Base-by-base conservation (phyloP, 352 stramenopile species). In the Phytophthora melonis region DNA sequence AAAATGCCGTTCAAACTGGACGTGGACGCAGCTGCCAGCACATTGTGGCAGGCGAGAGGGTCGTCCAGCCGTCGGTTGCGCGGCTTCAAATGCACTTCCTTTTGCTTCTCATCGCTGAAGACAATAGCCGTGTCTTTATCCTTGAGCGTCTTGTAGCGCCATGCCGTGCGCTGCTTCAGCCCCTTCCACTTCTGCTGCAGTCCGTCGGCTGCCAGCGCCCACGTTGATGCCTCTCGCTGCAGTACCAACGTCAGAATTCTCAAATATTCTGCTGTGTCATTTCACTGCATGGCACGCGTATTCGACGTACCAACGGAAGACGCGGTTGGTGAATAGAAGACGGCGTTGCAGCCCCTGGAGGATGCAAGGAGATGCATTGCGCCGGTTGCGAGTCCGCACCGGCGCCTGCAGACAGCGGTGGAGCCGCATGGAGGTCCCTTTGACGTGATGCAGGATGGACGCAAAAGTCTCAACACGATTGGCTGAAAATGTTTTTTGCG, bases 131-230 rank as follows among this genome's bases (percentile, higher is more conserved):
- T 87, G 63, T 91, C 80, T 32, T 79, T 71, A 73, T 94, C 83
- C 57, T 94, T 90, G n/a, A 94, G 75, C 60, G 88, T 90, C 63
- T 85, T 87, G 78, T 92, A 96, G 45, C 86, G 83, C 89, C 89
- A 96, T 14, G 77, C 85, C 4, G 89, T 96, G 49, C 89, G 83
- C 73, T 92, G 89, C 70, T 96, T 96, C 63, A 96, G 70, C 21
- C 85, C 85, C 55, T 90, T 87, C 86, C 86, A 94, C 74, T 96
- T 94, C 66, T 87, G 79, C 71, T 94, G 88, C 54, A 96, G 74
- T 6, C 89, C 85, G 10, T 82, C 83, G 5, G 86, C 85, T n/a
- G 88, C 89, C 30, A 96, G 68, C 55, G 89, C 68, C 89, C 89
- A 96, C 57, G 89, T 94, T 34, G 89, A 94, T 8, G 82, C 77